Base-by-base conservation (phyloP, 163 green algal genomes). In the Chlamydomonas reinhardtii region DNA sequence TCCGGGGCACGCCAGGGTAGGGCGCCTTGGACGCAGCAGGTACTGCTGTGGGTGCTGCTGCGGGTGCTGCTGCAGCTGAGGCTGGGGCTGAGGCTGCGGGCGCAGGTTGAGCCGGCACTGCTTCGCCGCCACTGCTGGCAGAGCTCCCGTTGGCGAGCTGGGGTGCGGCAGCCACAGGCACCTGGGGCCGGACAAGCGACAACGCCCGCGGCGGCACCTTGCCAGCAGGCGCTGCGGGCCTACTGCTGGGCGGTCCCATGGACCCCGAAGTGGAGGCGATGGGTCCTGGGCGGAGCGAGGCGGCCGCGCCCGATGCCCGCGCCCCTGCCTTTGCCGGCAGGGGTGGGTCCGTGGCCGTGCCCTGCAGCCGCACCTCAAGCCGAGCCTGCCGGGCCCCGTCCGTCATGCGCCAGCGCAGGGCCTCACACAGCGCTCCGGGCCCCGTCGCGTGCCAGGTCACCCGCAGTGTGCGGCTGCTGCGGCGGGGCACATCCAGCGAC, bases 351-450 rank as follows among this genome's bases (percentile, higher is more conserved):
- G 70, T 14, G 4, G 37, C 29, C 4, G 39, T 69, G 22, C 82
- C 82, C 59, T 87, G 82, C n/a, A 87, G 15, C 14, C 71, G 37
- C 29, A 35, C 59, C 61, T 87, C 82, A 2, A 87, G 59, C 8
- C 71, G 72, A 19, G 59, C 71, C 43, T 82, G 71, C 29, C 82
- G 82, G 14, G 61, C 2, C 0, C 82, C 82, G n/a, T 87, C 82
- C 37, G 39, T 2, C 82, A 87, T 87, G 29, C 61, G n/a, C 72
- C 71, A 87, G 19, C 82, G 71, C 31, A 87, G n/a, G 61, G 22
- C 71, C 24, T 87, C 82, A 20, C 54, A 43, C 5, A 87, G 32
- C 24, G 5, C 66, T 9, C n/a, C 70, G 3, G 35, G 70, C 39
- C 34, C 27, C 12, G 5, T 14, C 4, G 79, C 68, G 22, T 9